Evolutionary conservation across 768 basidiomycete genomes (phyloP).

Genomic region (Pleurotus giganteus): DNA sequence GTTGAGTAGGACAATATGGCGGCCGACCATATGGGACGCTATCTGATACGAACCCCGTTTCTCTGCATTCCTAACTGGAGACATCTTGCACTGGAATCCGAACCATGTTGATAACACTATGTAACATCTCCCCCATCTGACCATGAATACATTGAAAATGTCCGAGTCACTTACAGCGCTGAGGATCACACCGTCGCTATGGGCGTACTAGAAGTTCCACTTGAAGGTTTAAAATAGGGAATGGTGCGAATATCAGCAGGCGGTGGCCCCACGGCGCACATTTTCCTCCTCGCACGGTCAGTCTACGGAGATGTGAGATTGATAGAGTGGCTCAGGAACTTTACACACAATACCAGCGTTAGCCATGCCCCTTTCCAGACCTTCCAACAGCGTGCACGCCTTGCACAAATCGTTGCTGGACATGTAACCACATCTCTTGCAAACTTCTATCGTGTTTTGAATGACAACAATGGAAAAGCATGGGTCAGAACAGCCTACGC

Average conservation of each 20-base stretch:
- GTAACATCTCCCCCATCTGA: background rate
- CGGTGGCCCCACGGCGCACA: constrained; percentile 55
- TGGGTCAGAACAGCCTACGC: constrained; percentile 51
- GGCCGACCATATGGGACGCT: background rate
- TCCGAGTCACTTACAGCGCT: background rate
- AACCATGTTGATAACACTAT: background rate
- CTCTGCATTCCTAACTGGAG: background rate
- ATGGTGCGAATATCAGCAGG: constrained; percentile 77
- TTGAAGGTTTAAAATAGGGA: constrained; percentile 58
- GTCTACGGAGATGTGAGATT: constrained; percentile 39
- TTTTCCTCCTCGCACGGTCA: constrained; percentile 62
- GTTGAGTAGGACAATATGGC: constrained; percentile 10
- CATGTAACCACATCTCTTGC: constrained; percentile 92
- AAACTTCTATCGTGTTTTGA: constrained; percentile 61
- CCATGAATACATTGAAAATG: background rate
- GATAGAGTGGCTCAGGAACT: constrained; percentile 3
- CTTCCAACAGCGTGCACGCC: constrained; percentile 88
- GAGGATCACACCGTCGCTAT: background rate
- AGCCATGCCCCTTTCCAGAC: constrained; percentile 82
- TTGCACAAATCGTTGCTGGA: constrained; percentile 97
- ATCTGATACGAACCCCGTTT: background rate
- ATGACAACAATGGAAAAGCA: constrained; percentile 9
- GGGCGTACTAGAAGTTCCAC: constrained; percentile 35
- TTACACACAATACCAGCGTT: constrained; percentile 56
- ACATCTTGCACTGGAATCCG: background rate